A percentile compares a stretch with the other conserved stretches of the same genome.
Conservation (phyloP, 148 eudicot genomes). For the Silene uniflora region DNA sequence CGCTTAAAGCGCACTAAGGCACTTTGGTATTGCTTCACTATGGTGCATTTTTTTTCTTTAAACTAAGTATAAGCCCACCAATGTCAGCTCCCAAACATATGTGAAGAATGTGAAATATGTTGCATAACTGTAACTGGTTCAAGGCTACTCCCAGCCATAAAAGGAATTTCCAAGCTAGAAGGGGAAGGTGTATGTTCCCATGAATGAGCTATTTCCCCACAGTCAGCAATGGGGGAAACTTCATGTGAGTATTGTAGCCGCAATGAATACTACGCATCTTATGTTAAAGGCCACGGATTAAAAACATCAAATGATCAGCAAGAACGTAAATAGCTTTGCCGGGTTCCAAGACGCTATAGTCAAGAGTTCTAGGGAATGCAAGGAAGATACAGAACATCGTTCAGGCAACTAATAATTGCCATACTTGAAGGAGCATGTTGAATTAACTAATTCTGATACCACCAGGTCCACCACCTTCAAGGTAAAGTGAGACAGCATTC, state of each 20-base stretch:
- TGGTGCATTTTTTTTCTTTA: too few relatives aligned
- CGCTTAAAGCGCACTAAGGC: too few relatives aligned
- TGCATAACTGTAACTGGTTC: too few relatives aligned
- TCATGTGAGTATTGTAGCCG: neutral
- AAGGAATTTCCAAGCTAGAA: neutral
- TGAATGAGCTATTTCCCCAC: neutral
- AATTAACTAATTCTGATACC: neutral
- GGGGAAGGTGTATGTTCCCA: neutral
- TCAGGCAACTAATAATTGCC: neutral
- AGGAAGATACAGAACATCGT: neutral
- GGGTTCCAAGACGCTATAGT: neutral
- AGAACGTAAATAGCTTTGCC: neutral
- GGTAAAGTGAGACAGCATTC: constrained; percentile 4
- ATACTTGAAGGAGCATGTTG: neutral
- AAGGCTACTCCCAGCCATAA: neutral
- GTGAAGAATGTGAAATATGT: too few relatives aligned
- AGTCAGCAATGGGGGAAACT: neutral
- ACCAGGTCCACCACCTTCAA: neutral
- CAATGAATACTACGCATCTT: neutral
- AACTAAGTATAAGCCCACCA: neutral
- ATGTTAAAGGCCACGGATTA: neutral
- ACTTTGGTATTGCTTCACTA: too few relatives aligned
- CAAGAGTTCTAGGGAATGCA: neutral
- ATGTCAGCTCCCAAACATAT: neutral
- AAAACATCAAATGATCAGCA: neutral